Conservation (phyloP, 2,329 filamentous ascomycete genomes). For the Ramularia endophylla region DNA sequence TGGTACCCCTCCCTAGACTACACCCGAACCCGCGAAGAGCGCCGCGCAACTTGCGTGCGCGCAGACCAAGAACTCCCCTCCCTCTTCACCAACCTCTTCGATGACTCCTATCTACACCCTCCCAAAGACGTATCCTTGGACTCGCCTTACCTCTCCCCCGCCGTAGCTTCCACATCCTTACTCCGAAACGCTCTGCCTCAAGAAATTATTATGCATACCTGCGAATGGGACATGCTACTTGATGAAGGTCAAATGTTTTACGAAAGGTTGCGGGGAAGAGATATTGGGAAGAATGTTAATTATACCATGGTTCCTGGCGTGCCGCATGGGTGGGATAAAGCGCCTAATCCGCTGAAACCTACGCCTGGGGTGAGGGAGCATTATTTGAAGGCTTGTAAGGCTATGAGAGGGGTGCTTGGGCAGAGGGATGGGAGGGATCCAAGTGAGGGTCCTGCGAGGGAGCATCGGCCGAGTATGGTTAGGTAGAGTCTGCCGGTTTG, state of each 20-base stretch:
- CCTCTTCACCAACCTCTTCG: slow-evolving; percentile 47
- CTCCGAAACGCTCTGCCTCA: slow-evolving; percentile 50
- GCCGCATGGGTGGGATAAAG: slow-evolving; percentile 62
- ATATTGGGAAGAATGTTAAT: slow-evolving; percentile 48
- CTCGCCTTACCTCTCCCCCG: slow-evolving; percentile 55
- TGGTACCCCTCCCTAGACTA: slow-evolving; percentile 61
- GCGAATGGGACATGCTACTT: slow-evolving; percentile 63
- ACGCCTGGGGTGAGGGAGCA: slow-evolving; percentile 48
- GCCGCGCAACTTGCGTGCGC: slow-evolving; percentile 49
- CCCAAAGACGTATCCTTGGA: slow-evolving; percentile 42
- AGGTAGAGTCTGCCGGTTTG: too few relatives aligned
- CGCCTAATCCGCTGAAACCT: slow-evolving; percentile 53
- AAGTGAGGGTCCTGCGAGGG: not conserved
- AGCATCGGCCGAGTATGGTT: too few relatives aligned
- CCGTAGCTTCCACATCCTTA: slow-evolving; percentile 49
- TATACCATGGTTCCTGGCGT: slow-evolving; percentile 55
- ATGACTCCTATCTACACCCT: slow-evolving; percentile 44
- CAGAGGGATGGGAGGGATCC: slow-evolving; percentile 5
- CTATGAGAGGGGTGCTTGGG: slow-evolving; percentile 43
- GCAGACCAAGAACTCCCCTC: slow-evolving; percentile 48
- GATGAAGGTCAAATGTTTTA: slow-evolving; percentile 57
- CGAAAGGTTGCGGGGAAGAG: slow-evolving; percentile 43
- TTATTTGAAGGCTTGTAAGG: slow-evolving; percentile 50
- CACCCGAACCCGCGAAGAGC: slow-evolving; percentile 53
- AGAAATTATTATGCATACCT: slow-evolving; percentile 57